Percentiles rank a stretch among this genome's conserved stretches.
Evolutionary conservation across 345 rosid genomes (phyloP).

Genomic region (Eucalyptus globulus): DNA sequence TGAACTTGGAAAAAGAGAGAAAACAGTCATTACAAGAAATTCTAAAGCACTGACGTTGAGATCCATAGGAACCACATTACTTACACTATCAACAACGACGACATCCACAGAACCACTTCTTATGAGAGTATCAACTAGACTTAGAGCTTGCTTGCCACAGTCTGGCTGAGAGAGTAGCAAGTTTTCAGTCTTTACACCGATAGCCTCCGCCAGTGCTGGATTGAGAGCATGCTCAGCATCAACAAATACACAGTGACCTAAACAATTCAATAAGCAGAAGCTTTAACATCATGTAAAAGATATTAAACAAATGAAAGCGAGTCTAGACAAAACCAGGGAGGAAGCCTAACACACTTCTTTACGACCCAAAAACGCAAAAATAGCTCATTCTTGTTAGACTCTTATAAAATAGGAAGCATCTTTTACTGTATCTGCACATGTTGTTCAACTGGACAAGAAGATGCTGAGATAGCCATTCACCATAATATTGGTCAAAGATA

Average conservation of each 20-base stretch:
- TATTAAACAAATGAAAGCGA: not conserved
- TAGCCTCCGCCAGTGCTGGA: slow-evolving; percentile 64
- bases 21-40: not conserved
- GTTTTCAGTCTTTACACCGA: slow-evolving; percentile 86
- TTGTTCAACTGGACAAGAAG: not conserved
- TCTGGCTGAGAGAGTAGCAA: slow-evolving; percentile 96
- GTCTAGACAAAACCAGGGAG: not conserved
- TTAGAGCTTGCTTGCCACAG: slow-evolving; percentile 91
- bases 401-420: not conserved
- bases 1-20: not conserved
- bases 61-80: not conserved
- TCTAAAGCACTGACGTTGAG: not conserved
- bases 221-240: slow-evolving; percentile 99
- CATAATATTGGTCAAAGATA: not conserved
- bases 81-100: slow-evolving; percentile 94
- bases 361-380: not conserved
- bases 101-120: slow-evolving; percentile 94
- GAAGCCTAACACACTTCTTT: not conserved
- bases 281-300: not conserved
- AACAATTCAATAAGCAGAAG: not conserved
- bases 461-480: not conserved
- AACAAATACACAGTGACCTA: slow-evolving; percentile 90
- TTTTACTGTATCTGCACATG: not conserved
- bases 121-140: slow-evolving; percentile 84
- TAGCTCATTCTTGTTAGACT: not conserved